Base-by-base conservation (phyloP, 164 flowering plant species). In the Houttuynia cordata region DNA sequence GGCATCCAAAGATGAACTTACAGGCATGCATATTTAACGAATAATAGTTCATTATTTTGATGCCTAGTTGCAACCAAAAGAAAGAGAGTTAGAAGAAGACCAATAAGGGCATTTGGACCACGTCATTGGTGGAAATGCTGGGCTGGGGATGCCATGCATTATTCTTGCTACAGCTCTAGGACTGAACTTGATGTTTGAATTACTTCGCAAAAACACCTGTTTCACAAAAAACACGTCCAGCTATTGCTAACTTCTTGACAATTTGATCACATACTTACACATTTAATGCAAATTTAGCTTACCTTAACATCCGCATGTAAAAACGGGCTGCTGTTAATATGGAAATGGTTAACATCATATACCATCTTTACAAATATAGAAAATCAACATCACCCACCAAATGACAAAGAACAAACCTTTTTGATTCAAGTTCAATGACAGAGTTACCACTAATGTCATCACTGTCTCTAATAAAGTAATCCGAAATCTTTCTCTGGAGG, bases 21-120 rank as follows among this genome's bases (percentile, higher is more conserved):
- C 3, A n/a, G 24, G 8, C 23, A 7, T n/a, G 20, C 0, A n/a
- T n/a, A 19, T 9, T 52, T 14, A 19, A 49, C 37, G 2, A 0
- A 24, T 30, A 45, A 22, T 34, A n/a, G 8, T 2, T n/a, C 22
- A 37, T 7, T 13, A 34, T 14, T 0, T 12, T 4, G 8, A 57
- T 1, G n/a, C n/a, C n/a, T n/a, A n/a, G n/a, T n/a, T n/a, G 25
- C 24, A 50, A 34, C 10, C 14, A 13, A 58, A 63, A 25, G 1
- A 22, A 52, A 54, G n/a, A 45, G 23, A 30, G 10, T n/a, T 24
- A 73, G 64, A 64, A 54, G 66, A 62, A 64, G 80, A 93, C 98
- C 99, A 93, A 83, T 90, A 93, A 78, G 90, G 99, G 68, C 91
- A 73, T 70, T 69, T 86, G 54, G 91, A 87, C 99, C 99, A 94